A percentile compares a stretch with the other conserved stretches of the same genome.
These are phyloP conservation scores for Globisporangium uncinulatum DNA, from an alignment of 352 stramenopile species.

Conservation along the genomic window DNA sequence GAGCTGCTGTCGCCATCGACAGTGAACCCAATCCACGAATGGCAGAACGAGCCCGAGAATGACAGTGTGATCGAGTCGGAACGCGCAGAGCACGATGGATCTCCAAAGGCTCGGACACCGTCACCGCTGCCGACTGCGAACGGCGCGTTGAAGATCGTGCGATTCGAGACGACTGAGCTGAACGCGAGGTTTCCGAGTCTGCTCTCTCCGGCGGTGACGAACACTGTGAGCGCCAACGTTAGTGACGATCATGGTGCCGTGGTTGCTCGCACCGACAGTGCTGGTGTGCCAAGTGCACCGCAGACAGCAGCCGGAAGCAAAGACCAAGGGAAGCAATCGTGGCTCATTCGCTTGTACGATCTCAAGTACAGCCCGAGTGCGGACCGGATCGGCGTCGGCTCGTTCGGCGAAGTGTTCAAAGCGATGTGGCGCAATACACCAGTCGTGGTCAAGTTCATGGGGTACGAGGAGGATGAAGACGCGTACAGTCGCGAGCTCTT, in stretches of 20 bases:
- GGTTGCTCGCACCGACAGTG: too few relatives aligned
- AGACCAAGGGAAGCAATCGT: not conserved
- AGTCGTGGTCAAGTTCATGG: conserved; percentile 9
- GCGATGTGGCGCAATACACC: not conserved
- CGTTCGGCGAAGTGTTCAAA: too few relatives aligned
- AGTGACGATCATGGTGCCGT: not conserved
- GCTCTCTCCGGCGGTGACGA: not conserved
- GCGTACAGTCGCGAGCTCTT: not conserved
- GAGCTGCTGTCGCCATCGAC: not conserved
- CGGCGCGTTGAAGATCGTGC: not conserved
- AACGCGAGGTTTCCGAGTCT: not conserved
- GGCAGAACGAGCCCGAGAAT: not conserved
- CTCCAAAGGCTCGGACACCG: too few relatives aligned
- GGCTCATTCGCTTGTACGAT: conserved; percentile 3
- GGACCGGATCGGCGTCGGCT: not conserved
- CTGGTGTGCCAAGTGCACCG: too few relatives aligned
- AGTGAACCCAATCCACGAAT: not conserved
- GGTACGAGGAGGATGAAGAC: not conserved
- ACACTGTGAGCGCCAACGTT: not conserved
- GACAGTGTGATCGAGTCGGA: not conserved
- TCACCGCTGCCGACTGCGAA: too few relatives aligned
- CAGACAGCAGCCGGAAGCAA: too few relatives aligned
- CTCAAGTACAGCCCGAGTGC: not conserved
- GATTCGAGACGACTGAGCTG: not conserved
- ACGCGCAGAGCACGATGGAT: not conserved